Evolutionary conservation across 169 alveolate genomes (phyloP).

Genomic region (Plasmodium vivax): DNA sequence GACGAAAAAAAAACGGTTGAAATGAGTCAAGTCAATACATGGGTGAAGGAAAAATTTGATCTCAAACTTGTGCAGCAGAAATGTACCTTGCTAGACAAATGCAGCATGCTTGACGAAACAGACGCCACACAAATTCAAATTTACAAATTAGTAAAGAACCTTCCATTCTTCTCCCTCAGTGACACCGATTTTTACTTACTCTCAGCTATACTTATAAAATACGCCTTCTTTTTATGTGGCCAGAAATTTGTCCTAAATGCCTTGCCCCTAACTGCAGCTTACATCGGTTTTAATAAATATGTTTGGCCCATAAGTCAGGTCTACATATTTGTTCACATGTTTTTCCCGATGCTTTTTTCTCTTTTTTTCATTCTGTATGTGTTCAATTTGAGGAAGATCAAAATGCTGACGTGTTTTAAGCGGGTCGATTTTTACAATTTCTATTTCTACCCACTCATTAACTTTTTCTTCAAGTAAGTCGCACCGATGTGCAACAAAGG

Average conservation of each 20-base stretch:
- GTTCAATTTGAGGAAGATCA: slow-evolving; percentile 42
- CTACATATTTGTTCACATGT: slow-evolving; percentile 34
- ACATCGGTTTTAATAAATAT: slow-evolving; percentile 39
- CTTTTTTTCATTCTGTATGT: slow-evolving; percentile 23
- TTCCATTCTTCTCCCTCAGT: slow-evolving; percentile 30
- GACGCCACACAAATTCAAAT: slow-evolving; percentile 41
- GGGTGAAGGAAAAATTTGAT: slow-evolving; percentile 31
- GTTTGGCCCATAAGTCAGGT: slow-evolving; percentile 60
- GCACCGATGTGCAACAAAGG: neutral
- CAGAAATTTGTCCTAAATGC: slow-evolving; percentile 36
- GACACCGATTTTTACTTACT: slow-evolving; percentile 53
- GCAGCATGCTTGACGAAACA: neutral
- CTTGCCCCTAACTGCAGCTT: slow-evolving; percentile 30
- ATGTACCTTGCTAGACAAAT: slow-evolving; percentile 3
- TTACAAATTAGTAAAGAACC: slow-evolving; percentile 17
- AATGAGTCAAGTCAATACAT: neutral
- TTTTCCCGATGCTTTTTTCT: slow-evolving; percentile 41
- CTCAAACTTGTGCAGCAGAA: slow-evolving; percentile 11
- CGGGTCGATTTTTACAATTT: slow-evolving; percentile 30
- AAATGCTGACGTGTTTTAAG: slow-evolving; percentile 13
- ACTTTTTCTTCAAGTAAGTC: slow-evolving; percentile 52
- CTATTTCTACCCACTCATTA: slow-evolving; percentile 51
- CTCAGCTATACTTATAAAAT: slow-evolving; percentile 47
- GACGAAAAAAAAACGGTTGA: neutral
- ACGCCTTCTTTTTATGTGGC: slow-evolving; percentile 60